These are phyloP conservation scores for Astragalus membranaceus DNA, from an alignment of 306 rosid genomes.

Conservation along the genomic window DNA sequence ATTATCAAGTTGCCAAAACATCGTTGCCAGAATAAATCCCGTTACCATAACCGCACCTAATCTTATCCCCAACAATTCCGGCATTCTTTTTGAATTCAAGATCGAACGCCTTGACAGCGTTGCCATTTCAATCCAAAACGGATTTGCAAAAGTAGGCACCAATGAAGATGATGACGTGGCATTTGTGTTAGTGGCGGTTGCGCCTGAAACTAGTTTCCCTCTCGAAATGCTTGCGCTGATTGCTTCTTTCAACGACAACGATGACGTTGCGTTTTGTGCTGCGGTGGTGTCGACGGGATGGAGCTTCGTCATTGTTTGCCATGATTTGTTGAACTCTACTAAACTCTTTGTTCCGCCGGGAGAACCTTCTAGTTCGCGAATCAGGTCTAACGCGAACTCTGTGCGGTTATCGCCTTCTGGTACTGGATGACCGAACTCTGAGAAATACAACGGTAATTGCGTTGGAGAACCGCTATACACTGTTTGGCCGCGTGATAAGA, in stretches of 20 bases:
- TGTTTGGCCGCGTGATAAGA: conserved; percentile 76
- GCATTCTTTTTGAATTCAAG: conserved; percentile 51
- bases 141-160: conserved; percentile 75
- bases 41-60: conserved; percentile 73
- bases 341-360: conserved; percentile 66
- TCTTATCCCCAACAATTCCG: conserved; percentile 69
- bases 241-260: conserved; percentile 66
- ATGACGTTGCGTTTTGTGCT: conserved; percentile 2
- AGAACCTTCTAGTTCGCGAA: conserved; percentile 82
- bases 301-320: conserved; percentile 66
- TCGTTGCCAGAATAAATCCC: conserved; percentile 76
- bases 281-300: neutral
- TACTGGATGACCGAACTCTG: conserved; percentile 80
- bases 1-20: conserved; percentile 72
- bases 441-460: conserved; percentile 48
- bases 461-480: conserved; percentile 79
- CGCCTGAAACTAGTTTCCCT: conserved; percentile 85
- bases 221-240: conserved; percentile 77
- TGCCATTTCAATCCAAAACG: conserved; percentile 60
- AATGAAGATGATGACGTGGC: conserved; percentile 30
- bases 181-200: conserved; percentile 34
- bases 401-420: conserved; percentile 87
- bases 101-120: conserved; percentile 58
- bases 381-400: conserved; percentile 86
- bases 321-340: conserved; percentile 79